phyloP scores from a whole-genome alignment of 2,329 filamentous ascomycete genomes.

The Fusarium xylarioides region DNA sequence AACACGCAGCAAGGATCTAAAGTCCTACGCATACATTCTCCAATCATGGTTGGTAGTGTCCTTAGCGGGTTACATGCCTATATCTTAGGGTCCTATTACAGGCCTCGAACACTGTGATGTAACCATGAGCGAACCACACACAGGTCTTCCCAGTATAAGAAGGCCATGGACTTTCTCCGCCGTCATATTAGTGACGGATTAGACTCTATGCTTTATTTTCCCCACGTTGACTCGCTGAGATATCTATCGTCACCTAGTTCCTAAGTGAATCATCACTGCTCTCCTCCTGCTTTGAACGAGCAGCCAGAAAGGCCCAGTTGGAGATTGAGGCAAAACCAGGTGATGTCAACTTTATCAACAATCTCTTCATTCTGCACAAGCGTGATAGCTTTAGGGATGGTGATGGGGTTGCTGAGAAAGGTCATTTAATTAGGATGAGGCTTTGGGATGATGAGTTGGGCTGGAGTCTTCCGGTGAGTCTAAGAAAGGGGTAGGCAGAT shows the following conservation, averaged over 20 bases:
- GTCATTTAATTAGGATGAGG: constrained; percentile 68
- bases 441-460: constrained; percentile 60
- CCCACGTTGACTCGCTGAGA: too few species aligned
- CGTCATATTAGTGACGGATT: too few species aligned
- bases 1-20: rapidly evolving
- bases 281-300: constrained; percentile 48
- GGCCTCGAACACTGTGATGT: too few species aligned
- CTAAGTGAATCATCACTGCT: too few species aligned
- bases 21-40: background rate
- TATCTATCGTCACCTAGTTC: too few species aligned
- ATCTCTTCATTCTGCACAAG: constrained; percentile 67
- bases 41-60: background rate
- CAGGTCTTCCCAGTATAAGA: too few species aligned
- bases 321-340: constrained; percentile 64
- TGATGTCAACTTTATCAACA: constrained; percentile 73
- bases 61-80: too few species aligned
- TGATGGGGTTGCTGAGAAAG: constrained; percentile 1
- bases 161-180: too few species aligned
- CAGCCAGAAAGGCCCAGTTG: constrained; percentile 62
- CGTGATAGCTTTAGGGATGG: constrained; percentile 43
- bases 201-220: too few species aligned
- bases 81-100: too few species aligned
- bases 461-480: constrained; percentile 60
- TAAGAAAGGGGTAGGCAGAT: constrained; percentile 60
- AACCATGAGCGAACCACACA: too few species aligned